A percentile compares a stretch with the other conserved stretches of the same genome.
Evolutionary conservation across 2,329 filamentous ascomycete species (phyloP).

Genomic region (Pseudocercospora crystallina): DNA sequence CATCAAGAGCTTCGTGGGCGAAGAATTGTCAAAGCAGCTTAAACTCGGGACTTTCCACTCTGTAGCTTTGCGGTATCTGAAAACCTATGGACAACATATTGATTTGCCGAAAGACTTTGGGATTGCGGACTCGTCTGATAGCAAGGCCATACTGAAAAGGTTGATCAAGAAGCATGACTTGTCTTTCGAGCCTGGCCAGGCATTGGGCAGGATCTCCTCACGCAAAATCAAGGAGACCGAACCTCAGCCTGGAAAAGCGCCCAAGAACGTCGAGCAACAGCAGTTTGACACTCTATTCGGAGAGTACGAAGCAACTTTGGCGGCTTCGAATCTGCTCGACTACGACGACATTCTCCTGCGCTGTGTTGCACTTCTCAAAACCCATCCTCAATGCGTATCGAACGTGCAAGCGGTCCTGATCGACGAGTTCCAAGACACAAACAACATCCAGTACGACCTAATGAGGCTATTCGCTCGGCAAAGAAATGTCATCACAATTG

Average conservation of each 20-base stretch:
- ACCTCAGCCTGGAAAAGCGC: slow-evolving; percentile 45
- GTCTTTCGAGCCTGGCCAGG: slow-evolving; percentile 66
- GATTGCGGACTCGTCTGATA: slow-evolving; percentile 85
- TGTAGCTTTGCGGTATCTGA: slow-evolving; percentile 80
- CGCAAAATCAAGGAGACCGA: slow-evolving; percentile 59
- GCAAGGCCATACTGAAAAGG: slow-evolving; percentile 73
- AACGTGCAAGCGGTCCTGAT: slow-evolving; percentile 91
- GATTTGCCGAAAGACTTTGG: slow-evolving; percentile 80
- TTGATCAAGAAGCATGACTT: slow-evolving; percentile 75
- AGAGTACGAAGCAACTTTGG: slow-evolving; percentile 76
- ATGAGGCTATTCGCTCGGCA: slow-evolving; percentile 82
- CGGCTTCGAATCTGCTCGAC: slow-evolving; percentile 78
- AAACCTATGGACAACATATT: slow-evolving; percentile 79
- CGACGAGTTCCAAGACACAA: slow-evolving; percentile 97
- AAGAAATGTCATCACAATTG: slow-evolving; percentile 79
- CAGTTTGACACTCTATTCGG: slow-evolving; percentile 68
- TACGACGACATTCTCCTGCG: slow-evolving; percentile 89
- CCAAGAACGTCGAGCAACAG: slow-evolving; percentile 55
- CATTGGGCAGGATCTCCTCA: slow-evolving; percentile 71
- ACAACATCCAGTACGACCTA: slow-evolving; percentile 88
- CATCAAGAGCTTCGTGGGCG: slow-evolving; percentile 77
- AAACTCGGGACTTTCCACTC: slow-evolving; percentile 94
- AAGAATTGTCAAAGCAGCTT: slow-evolving; percentile 71
- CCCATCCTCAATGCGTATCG: slow-evolving; percentile 75
- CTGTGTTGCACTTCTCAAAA: slow-evolving; percentile 74